phyloP scores from a whole-genome alignment of 1,139 yeast species.

The Blastobotrys raffinosifermentans region DNA sequence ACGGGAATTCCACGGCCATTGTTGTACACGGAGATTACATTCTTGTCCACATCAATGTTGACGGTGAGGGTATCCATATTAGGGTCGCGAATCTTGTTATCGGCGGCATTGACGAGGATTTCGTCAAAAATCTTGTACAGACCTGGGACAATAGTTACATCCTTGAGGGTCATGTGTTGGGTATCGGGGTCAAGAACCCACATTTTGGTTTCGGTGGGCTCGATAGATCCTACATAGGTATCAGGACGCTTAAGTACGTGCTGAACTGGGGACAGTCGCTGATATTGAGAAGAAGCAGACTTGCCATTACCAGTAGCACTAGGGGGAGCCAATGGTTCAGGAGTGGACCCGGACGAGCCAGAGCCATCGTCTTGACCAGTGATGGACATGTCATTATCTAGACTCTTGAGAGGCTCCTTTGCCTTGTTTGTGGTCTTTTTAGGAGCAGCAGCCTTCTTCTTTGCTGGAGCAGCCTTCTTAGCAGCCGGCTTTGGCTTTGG shows the following conservation, averaged over 20 bases:
- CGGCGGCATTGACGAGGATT: conserved; percentile 96
- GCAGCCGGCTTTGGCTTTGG: conserved; percentile 10
- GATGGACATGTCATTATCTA: conserved; percentile 4
- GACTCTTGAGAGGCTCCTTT: conserved; percentile 10
- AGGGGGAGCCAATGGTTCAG: neutral
- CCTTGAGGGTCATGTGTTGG: conserved; percentile 58
- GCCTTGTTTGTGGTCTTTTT: conserved; percentile 15
- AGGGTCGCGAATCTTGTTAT: conserved; percentile 94
- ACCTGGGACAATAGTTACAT: conserved; percentile 88
- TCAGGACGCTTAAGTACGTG: conserved; percentile 97
- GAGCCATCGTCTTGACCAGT: conserved; percentile 3
- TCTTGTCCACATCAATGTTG: conserved; percentile 66
- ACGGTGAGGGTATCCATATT: conserved; percentile 82
- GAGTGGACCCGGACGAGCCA: neutral
- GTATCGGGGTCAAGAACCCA: conserved; percentile 76
- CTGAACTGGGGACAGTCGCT: conserved; percentile 87
- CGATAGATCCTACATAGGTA: conserved; percentile 94
- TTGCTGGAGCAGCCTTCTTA: conserved; percentile 7
- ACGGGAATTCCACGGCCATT: conserved; percentile 97
- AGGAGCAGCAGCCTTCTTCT: conserved; percentile 13
- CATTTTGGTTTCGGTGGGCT: conserved; percentile 68
- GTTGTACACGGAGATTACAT: conserved; percentile 73
- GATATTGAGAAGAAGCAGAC: conserved; percentile 75
- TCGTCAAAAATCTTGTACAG: conserved; percentile 95
- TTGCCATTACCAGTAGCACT: conserved; percentile 1